Evolutionary conservation across 2,329 filamentous ascomycete genomes (phyloP), one percentile per base, ranked within the genome.

Genomic region (Aspergillus texensis): DNA sequence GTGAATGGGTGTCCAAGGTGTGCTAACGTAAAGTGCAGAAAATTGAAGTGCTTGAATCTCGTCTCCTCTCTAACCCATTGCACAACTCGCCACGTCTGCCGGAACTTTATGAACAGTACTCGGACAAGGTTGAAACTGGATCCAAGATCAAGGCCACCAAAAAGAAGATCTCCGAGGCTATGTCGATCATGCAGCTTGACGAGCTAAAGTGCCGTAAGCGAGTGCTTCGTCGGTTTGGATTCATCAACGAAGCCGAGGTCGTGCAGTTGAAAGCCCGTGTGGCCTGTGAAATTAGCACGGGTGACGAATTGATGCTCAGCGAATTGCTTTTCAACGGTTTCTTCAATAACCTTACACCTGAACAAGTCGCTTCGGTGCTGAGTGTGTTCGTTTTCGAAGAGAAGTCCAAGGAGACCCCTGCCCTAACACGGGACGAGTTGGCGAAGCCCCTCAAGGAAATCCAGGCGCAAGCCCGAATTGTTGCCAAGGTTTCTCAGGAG

Each of bases 311-410:
- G 48, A 89, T 99, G 67, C 86, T 99, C 6, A 93, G 92, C 14
- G 95, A 99, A 78, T 84, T 99, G 32, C 86, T 99, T 0, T 98
- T 99, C 79, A 96, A 98, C 78, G 88, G 94, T 45, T 98, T 97
- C 85, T 99, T 99, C 86, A 99, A 98, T 76, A 94, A 97, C 74
- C 83, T 98, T 50, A 89, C 89, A 0, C 93, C 95, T 0, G 94
- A 98, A 77, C 86, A 94, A 68, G 92, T 90, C 71, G 95, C 95
- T 1, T 87, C 94, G 0, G 88, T 94, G 6, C 85, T 99, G 63
- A 96, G 92, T 71, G 94, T 92, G 74, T 98, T 99, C 81, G 95
- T 99, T 68, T 97, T 98, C 70, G 96, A 99, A 75, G 95, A 99
- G 81, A 97, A 96, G 83, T 89, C 92, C 55, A 91, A 94, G 71